Conservation (phyloP, 257 asterid genomes). For the Salvia rosmarinus region DNA sequence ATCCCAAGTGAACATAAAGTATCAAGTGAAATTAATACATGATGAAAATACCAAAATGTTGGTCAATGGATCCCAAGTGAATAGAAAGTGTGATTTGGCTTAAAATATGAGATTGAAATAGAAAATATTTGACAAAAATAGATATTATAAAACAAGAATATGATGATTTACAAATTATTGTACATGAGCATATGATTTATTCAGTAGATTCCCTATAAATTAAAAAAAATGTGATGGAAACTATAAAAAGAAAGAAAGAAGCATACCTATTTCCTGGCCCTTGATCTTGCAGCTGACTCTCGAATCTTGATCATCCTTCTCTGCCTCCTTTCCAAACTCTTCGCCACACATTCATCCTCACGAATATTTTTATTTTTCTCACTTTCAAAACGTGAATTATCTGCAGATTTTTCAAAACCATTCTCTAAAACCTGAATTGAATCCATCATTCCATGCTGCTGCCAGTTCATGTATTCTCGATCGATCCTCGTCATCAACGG, state of each 20-base stretch:
- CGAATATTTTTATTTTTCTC: conserved; percentile 16
- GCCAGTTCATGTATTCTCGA: conserved; percentile 25
- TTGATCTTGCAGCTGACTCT: conserved; percentile 60
- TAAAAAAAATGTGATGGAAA: not conserved
- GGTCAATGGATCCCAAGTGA: no score
- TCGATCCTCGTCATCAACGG: conserved; percentile 28
- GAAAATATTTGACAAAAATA: no score
- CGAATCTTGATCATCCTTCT: conserved; percentile 56
- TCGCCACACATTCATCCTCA: conserved; percentile 33
- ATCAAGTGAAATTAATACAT: no score
- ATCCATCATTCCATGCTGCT: conserved; percentile 19
- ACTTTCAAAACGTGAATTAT: not conserved
- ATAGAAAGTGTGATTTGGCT: no score
- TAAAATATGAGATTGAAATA: no score
- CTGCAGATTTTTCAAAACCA: no score
- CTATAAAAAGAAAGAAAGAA: not conserved
- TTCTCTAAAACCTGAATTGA: not conserved
- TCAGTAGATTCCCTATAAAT: no score
- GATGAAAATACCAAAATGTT: no score
- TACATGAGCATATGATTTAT: no score
- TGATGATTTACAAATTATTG: no score
- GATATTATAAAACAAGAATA: no score
- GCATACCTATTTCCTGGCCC: conserved; percentile 52
- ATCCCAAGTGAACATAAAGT: no score
- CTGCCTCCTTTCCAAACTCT: conserved; percentile 43